Conservation (phyloP, 1,284 basidiomycete species). For the Wallemia ichthyophaga region DNA sequence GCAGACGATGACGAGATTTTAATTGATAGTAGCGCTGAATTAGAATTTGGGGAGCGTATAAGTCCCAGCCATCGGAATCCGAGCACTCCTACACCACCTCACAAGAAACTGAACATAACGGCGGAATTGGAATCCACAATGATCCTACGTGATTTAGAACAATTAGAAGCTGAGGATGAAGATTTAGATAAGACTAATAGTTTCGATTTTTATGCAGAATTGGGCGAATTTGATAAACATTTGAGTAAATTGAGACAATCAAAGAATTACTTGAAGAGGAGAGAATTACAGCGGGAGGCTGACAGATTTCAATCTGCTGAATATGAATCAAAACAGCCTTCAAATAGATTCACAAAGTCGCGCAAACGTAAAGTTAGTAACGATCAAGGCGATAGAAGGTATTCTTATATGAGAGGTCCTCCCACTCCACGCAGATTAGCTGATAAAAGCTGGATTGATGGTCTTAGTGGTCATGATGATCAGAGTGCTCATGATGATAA, state of each 20-base stretch:
- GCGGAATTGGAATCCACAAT: background rate
- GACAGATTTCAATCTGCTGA: too few relatives aligned
- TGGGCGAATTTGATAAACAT: background rate
- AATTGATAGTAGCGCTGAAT: background rate
- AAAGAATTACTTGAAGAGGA: background rate
- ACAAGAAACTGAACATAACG: background rate
- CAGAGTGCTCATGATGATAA: background rate
- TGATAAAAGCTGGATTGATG: background rate
- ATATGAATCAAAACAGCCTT: too few relatives aligned
- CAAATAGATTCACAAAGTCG: background rate
- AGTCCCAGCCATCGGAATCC: background rate
- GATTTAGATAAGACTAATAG: background rate
- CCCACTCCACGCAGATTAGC: background rate
- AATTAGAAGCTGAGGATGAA: background rate
- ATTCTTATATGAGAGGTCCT: background rate
- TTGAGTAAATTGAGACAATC: background rate
- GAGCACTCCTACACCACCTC: too few relatives aligned
- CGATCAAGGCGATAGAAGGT: background rate
- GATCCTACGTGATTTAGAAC: background rate
- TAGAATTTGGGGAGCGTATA: too few relatives aligned
- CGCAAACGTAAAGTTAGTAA: background rate
- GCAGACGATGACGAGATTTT: background rate
- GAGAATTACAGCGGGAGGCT: background rate
- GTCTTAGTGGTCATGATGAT: background rate
- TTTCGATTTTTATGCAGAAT: background rate